Conservation (phyloP, 177 flowering plant species). For the Vitis hybrid region DNA sequence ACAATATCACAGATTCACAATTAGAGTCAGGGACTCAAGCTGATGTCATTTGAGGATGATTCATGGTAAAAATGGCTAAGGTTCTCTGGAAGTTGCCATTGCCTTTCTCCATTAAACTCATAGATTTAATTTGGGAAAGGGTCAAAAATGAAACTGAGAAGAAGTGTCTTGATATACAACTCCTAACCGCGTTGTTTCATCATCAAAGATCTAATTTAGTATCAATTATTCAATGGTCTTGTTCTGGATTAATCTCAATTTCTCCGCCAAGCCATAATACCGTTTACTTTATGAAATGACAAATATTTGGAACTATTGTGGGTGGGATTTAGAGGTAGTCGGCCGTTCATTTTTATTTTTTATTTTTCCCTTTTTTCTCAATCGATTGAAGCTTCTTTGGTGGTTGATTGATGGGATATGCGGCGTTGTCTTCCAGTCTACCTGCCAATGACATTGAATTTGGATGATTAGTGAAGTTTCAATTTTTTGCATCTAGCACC, state of each 20-base stretch:
- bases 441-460: not conserved
- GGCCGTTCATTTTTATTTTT: not conserved
- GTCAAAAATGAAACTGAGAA: too few species aligned
- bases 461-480: not conserved
- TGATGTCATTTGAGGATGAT: not conserved
- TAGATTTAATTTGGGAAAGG: too few species aligned
- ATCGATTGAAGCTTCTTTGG: not conserved
- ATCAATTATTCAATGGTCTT: too few species aligned
- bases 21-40: not conserved
- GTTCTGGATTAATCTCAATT: too few species aligned
- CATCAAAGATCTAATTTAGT: too few species aligned
- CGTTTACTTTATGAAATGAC: not conserved
- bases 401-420: constrained; percentile 3
- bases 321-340: not conserved
- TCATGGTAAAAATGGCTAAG: too few species aligned
- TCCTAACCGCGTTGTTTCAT: too few species aligned
- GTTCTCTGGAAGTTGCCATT: too few species aligned
- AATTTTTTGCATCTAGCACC: not conserved
- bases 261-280: not conserved
- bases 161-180: too few species aligned
- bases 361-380: not conserved
- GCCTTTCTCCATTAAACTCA: too few species aligned
- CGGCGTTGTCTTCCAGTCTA: not conserved
- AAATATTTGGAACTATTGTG: not conserved
- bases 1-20: not conserved